Conservation (phyloP, 306 rosid genomes). For the Argentina anserina region DNA sequence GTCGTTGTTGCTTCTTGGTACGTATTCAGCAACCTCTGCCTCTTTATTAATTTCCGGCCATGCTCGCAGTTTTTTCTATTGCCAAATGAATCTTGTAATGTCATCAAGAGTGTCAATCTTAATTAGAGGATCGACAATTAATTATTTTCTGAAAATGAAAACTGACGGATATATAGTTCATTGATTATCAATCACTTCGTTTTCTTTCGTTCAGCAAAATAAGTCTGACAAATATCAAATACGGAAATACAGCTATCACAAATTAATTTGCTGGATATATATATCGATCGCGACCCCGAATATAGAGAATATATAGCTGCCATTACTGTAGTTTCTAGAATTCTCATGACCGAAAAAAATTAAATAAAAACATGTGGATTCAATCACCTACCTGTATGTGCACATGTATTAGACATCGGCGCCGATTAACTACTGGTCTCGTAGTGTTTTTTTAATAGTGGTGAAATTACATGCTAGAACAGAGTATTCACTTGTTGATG, state of each 20-base stretch:
- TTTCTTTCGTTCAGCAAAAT: neutral
- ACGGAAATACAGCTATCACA: neutral
- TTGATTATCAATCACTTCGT: neutral
- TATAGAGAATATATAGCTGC: neutral
- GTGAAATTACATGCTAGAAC: neutral
- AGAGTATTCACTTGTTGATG: neutral
- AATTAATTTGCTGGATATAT: neutral
- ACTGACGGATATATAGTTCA: neutral
- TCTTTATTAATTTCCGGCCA: neutral
- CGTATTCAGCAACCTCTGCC: neutral
- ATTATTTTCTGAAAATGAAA: neutral
- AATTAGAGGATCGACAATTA: too few relatives aligned
- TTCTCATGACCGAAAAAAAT: neutral
- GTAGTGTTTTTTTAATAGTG: neutral
- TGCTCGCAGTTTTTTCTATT: neutral
- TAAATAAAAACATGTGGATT: neutral
- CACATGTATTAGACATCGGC: neutral
- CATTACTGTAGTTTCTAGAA: neutral
- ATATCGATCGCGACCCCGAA: too few relatives aligned
- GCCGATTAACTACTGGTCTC: neutral
- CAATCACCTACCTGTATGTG: neutral
- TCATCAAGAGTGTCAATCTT: too few relatives aligned
- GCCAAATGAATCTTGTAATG: too few relatives aligned
- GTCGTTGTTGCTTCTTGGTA: conserved; percentile 56
- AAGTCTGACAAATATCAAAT: neutral